Conservation (phyloP, 352 stramenopile genomes). For the Globisporangium iwayamae region DNA sequence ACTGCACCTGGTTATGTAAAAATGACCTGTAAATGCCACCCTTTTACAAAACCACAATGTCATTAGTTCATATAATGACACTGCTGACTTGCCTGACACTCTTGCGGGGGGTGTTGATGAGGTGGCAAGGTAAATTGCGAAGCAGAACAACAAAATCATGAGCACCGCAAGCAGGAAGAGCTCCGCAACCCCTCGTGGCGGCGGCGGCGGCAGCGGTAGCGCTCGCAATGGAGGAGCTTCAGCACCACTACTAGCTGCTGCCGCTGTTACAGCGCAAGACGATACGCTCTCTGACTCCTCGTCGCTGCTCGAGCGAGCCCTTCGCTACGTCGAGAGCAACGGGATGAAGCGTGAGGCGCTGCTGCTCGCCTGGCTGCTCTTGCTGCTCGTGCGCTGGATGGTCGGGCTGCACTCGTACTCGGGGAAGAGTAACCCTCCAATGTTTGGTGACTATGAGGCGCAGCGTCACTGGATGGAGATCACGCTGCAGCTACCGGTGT, state of each 20-base stretch:
- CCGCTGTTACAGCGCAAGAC: too few species aligned
- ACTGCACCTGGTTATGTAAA: neutral
- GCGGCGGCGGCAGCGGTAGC: neutral
- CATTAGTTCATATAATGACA: neutral
- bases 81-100: neutral
- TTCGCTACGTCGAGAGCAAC: conserved; percentile 58
- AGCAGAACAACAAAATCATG: neutral
- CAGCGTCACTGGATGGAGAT: conserved; percentile 99
- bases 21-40: neutral
- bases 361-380: conserved; percentile 49
- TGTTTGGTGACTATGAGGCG: conserved; percentile 97
- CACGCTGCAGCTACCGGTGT: conserved; percentile 89
- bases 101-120: neutral
- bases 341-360: conserved; percentile 37
- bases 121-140: neutral
- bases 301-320: conserved; percentile 37
- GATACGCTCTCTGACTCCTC: neutral
- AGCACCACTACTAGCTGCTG: neutral
- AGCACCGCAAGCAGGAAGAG: conserved; percentile 1
- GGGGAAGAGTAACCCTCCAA: conserved; percentile 62
- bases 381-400: conserved; percentile 70
- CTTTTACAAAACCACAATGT: neutral
- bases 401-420: conserved; percentile 84
- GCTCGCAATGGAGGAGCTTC: neutral
- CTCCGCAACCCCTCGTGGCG: neutral